A percentile compares a stretch with the other conserved stretches of the same genome.
Conservation (phyloP, 1,284 basidiomycete species). For the Cutaneotrichosporon arboriforme region DNA sequence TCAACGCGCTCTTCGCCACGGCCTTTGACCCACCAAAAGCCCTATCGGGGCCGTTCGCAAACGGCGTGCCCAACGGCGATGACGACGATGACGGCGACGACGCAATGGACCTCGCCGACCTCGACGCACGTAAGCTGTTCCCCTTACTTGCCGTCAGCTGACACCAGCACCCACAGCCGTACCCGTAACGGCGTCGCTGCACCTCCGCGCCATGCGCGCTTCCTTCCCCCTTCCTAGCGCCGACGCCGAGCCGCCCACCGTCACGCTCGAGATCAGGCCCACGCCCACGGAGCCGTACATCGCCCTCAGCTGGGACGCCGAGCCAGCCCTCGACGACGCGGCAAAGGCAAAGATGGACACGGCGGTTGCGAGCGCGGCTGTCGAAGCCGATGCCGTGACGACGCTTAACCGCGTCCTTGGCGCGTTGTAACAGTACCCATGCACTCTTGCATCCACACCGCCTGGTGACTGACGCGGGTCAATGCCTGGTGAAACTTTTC, state of each 20-base stretch:
- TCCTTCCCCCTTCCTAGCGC: neutral
- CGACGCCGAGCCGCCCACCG: neutral
- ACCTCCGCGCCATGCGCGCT: slow-evolving; percentile 6
- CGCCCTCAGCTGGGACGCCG: slow-evolving; percentile 2
- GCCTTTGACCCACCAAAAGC: slow-evolving; percentile 3
- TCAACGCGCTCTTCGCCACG: slow-evolving; percentile 26
- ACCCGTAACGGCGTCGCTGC: slow-evolving; percentile 10
- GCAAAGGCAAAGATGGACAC: neutral
- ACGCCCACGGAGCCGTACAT: slow-evolving; percentile 3
- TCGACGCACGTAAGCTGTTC: slow-evolving; percentile 9
- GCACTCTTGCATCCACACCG: too few species aligned
- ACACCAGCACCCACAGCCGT: slow-evolving; percentile 10
- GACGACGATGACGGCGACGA: slow-evolving; percentile 8
- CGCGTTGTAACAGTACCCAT: neutral
- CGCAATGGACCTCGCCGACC: slow-evolving; percentile 8
- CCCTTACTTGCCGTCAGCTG: neutral
- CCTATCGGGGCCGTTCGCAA: neutral
- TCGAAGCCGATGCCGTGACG: neutral
- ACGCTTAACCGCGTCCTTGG: neutral
- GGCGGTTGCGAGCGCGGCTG: neutral
- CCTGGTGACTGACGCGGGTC: too few species aligned
- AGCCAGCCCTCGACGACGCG: neutral
- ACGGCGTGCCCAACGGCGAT: neutral
- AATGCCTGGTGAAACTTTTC: too few species aligned
- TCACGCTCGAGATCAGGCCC: slow-evolving; percentile 6